Evolutionary conservation across 108 stramenopile genomes (phyloP).

Genomic region (Fistulifera pelliculosa): DNA sequence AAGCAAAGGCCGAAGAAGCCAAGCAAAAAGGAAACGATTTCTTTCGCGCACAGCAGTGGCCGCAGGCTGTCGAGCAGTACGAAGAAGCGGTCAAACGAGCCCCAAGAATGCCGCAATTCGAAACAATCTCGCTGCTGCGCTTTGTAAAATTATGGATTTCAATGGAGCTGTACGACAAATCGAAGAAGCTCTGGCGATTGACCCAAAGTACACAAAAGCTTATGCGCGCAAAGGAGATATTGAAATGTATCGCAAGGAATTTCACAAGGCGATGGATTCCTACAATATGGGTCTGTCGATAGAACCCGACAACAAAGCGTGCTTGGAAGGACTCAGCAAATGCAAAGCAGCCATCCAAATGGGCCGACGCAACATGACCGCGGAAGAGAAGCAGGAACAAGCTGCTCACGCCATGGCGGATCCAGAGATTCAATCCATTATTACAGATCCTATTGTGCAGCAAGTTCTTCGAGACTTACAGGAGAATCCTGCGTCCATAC

Average conservation of each 20-base stretch:
- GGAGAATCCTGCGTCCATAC: constrained; percentile 87
- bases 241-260: constrained; percentile 94
- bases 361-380: constrained; percentile 68
- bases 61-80: constrained; percentile 77
- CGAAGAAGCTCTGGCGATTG: constrained; percentile 92
- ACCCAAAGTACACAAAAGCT: constrained; percentile 97
- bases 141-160: constrained; percentile 96
- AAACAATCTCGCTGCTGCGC: constrained; percentile 95
- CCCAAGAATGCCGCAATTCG: constrained; percentile 95
- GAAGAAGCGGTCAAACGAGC: constrained; percentile 97
- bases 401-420: constrained; percentile 98
- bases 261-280: constrained; percentile 95
- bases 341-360: constrained; percentile 67
- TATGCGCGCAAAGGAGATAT: constrained; percentile 98
- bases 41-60: constrained; percentile 88
- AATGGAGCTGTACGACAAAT: constrained; percentile 89
- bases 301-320: constrained; percentile 82
- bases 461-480: constrained; percentile 91
- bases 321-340: constrained; percentile 89
- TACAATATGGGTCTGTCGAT: constrained; percentile 89
- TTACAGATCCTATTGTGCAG: constrained; percentile 93
- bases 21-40: constrained; percentile 95
- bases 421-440: constrained; percentile 96
- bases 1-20: constrained; percentile 93
- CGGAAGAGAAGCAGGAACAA: constrained; percentile 87